Base-by-base conservation (phyloP, 371 early-diverging fungal species). In the Mucor racemosus region DNA sequence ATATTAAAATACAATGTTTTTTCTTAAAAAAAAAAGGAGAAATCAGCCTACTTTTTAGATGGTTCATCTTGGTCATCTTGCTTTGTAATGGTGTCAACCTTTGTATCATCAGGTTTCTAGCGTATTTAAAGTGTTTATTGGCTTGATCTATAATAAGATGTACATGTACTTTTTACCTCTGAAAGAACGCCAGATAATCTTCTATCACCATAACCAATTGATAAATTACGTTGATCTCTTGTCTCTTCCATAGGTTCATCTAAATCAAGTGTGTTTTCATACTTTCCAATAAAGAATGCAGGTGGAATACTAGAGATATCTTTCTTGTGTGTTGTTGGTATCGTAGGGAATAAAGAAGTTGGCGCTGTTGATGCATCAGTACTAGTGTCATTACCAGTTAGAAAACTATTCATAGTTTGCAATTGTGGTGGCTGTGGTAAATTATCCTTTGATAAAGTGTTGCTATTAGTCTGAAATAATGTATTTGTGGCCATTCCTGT, bases 111-210 rank as follows among this genome's bases (percentile, higher is more conserved):
- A 48, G 7, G 48, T 21, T 48, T 48, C 48, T 48, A 17, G 1
- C 48, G 48, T 21, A 19, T 19, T 19, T 6, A 11, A 19, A 21
- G 14, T 13, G 36, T 19, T 31, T 31, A 44, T 44, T 38, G 5
- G 10, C 26, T 38, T 9, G 38, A 38, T 26, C 10, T 36, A 11
- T 8, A 58, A 41, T 38, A 17, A 15, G 7, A 39, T 58, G 7
- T 15, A 48, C n/a, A 19, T 14, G 21, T 4, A 31, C 34, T 5
- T 40, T 10, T 64, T 72, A 72, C 72, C 48, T 72, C 62, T 39
- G 67, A 35, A 7, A 67, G 42, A 38, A 72, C 58, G 13, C 59
- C 46, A 17, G 72, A 72, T 14, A 72, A 65, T 58, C 72, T 60
- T 65, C 72, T 60, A 26, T 72, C 64, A 7, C 68, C 72, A 44